Base-by-base conservation (phyloP, 768 basidiomycete species). In the Pleurotus eryngii region DNA sequence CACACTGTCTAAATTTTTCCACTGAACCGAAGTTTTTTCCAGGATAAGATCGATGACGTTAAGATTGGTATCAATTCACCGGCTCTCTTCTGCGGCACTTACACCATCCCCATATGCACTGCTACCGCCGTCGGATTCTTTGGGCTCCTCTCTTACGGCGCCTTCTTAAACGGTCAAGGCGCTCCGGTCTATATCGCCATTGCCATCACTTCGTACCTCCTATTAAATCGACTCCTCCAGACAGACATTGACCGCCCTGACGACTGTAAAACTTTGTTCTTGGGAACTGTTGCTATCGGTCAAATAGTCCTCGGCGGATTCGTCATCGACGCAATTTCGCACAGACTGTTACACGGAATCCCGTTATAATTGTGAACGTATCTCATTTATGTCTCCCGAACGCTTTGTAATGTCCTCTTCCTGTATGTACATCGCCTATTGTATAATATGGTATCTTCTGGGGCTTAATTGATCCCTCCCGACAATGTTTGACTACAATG, bases 31-130 rank as follows among this genome's bases (percentile, higher is more conserved):
- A 35, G 9, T 45, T 47, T 50, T 17, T 78, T 75, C 62, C 69
- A 85, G 78, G 85, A 86, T 68, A 82, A 82, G 62, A 61, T 70
- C 22, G 85, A 86, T 68, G 85, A 86, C 64, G 62, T 77, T 37
- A 70, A 73, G 42, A 81, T 78, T 15, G 82, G 82, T 24, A 76
- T 87, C 51, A 76, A 81, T 65, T 85, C 84, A 14, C 82, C 80
- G 49, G 84, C 85, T 2, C 69, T 86, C 27, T 74, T 82, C 35
- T 82, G 82, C 61, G 79, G 76, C 3, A 64, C 72, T 14, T 66
- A 68, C 17, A 79, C 83, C 3, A 72, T 79, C 24, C 74, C 78
- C 4, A 72, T 84, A 60, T 77, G 84, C 47, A 64, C 74, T 18
- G 60, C 60, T 53, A 79, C 83, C 57, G 75, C 79, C 0, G 54